Conservation (phyloP, 768 basidiomycete genomes). For the Suillus subaureus region DNA sequence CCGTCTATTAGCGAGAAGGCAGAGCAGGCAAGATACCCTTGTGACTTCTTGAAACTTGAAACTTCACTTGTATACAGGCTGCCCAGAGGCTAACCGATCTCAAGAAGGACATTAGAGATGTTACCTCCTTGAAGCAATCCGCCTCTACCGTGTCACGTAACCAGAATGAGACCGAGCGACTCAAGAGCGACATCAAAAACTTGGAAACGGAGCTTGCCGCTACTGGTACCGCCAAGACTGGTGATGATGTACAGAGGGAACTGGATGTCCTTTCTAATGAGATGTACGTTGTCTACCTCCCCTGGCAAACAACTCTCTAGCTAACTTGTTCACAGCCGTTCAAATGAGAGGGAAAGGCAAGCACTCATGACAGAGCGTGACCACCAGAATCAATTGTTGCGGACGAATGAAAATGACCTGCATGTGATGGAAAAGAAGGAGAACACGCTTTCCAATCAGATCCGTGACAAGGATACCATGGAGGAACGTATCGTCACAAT, state of each 20-base stretch:
- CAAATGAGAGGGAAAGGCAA: slow-evolving; percentile 64
- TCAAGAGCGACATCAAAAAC: slow-evolving; percentile 60
- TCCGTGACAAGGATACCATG: slow-evolving; percentile 57
- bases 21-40: slow-evolving; percentile 55
- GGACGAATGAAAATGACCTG: slow-evolving; percentile 60
- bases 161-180: slow-evolving; percentile 57
- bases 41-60: slow-evolving; percentile 7
- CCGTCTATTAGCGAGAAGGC: slow-evolving; percentile 53
- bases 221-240: slow-evolving; percentile 79
- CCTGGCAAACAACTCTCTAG: background rate
- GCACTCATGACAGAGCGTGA: slow-evolving; percentile 62
- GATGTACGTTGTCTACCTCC: slow-evolving; percentile 53
- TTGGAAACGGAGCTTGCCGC: slow-evolving; percentile 71
- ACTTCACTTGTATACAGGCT: slow-evolving; percentile 40
- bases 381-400: slow-evolving; percentile 51
- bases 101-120: slow-evolving; percentile 62
- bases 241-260: slow-evolving; percentile 83
- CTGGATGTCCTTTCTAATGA: slow-evolving; percentile 62
- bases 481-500: slow-evolving; percentile 60
- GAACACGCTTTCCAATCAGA: slow-evolving; percentile 54
- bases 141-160: slow-evolving; percentile 59
- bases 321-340: slow-evolving; percentile 48
- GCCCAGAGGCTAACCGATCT: slow-evolving; percentile 51
- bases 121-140: slow-evolving; percentile 61
- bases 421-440: slow-evolving; percentile 66